Evolutionary conservation across 495 filamentous ascomycete species (phyloP).

Genomic region (Neurospora tetraspora): DNA sequence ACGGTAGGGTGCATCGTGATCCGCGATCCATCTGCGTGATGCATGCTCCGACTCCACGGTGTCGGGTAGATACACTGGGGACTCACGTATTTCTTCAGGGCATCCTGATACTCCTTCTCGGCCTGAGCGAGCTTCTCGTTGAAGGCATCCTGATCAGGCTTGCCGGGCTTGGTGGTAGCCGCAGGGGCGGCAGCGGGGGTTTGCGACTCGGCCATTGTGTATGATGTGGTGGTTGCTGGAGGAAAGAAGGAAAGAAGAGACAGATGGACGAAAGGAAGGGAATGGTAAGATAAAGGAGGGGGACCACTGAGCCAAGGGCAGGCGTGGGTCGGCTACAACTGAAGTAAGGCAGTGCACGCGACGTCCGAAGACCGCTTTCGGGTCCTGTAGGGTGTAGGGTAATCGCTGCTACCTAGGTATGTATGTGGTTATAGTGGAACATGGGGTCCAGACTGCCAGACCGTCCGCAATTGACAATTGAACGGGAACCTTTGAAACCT

Average conservation of each 20-base stretch:
- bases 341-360: background rate
- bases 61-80: background rate
- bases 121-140: constrained; percentile 63
- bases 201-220: constrained; percentile 33
- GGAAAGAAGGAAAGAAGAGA: constrained; percentile 3
- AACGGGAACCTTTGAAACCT: background rate
- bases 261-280: background rate
- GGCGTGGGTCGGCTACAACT: background rate
- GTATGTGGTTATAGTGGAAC: background rate
- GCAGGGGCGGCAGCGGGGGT: constrained; percentile 38
- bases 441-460: background rate
- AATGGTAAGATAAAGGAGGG: background rate
- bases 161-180: constrained; percentile 49
- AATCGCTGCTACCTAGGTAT: background rate
- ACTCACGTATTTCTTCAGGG: constrained; percentile 70
- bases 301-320: background rate
- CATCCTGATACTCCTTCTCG: constrained; percentile 70
- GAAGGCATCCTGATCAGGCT: constrained; percentile 61
- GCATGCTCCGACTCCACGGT: background rate
- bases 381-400: background rate
- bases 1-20: background rate
- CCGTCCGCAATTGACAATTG: background rate
- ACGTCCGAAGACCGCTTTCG: background rate
- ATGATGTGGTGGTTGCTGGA: background rate
- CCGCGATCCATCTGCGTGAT: background rate